Evolutionary conservation across 2,329 filamentous ascomycete species (phyloP).

Genomic region (Trichothecium roseum): DNA sequence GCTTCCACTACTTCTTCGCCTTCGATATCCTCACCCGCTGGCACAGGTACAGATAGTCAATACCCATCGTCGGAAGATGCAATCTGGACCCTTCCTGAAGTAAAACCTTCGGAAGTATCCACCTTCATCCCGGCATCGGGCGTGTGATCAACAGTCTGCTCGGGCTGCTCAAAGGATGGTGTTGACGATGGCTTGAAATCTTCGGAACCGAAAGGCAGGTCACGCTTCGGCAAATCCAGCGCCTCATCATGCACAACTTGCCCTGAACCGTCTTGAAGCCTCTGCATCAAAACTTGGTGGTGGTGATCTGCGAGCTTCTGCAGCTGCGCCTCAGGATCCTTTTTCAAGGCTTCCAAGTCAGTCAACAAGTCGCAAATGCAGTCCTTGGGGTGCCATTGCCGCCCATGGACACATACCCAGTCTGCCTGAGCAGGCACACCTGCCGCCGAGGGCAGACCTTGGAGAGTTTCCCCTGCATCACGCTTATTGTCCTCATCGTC

Average conservation of each 20-base stretch:
- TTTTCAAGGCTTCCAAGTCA: constrained; percentile 38
- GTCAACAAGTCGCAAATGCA: constrained; percentile 41
- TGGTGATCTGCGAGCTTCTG: constrained; percentile 60
- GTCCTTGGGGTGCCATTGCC: constrained; percentile 35
- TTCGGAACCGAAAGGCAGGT: constrained; percentile 44
- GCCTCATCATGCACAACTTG: constrained; percentile 17
- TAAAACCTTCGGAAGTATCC: too few species aligned
- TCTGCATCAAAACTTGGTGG: constrained; percentile 48
- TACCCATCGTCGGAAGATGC: too few species aligned
- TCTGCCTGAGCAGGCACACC: constrained; percentile 81
- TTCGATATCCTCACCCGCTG: too few species aligned
- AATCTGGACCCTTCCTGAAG: too few species aligned
- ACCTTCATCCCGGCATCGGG: too few species aligned
- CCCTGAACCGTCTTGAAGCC: constrained; percentile 24
- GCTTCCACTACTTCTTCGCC: too few species aligned
- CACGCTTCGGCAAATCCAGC: constrained; percentile 35
- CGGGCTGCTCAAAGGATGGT: too few species aligned
- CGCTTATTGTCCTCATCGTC: constrained; percentile 14
- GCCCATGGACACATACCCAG: constrained; percentile 75
- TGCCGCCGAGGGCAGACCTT: constrained; percentile 61
- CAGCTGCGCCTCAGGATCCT: constrained; percentile 63
- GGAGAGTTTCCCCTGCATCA: constrained; percentile 22
- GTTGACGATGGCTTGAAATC: constrained; percentile 14
- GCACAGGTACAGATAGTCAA: too few species aligned
- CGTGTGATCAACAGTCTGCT: too few species aligned